Evolutionary conservation across 495 filamentous ascomycete genomes (phyloP).

Genomic region (Coniosporium apollinis): DNA sequence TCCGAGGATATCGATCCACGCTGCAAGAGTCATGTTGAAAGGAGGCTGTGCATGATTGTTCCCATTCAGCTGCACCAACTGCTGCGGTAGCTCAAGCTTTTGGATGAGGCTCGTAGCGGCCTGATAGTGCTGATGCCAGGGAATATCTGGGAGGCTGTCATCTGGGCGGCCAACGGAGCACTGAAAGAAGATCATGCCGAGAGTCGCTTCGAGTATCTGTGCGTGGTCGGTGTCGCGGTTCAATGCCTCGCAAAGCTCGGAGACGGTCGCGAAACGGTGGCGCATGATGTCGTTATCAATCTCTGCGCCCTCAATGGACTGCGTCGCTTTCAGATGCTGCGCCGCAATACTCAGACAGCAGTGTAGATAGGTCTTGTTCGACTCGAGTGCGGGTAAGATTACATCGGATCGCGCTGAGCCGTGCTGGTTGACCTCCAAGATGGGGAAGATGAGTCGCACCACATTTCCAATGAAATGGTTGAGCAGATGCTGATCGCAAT

Average conservation of each 20-base stretch:
- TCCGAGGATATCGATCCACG: conserved; percentile 96
- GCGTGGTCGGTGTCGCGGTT: conserved; percentile 64
- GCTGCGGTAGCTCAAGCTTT: conserved; percentile 60
- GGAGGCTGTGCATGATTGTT: conserved; percentile 46
- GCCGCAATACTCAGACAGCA: conserved; percentile 92
- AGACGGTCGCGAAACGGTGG: conserved; percentile 78
- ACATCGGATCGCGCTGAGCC: conserved; percentile 61
- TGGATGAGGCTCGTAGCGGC: conserved; percentile 68
- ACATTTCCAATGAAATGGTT: conserved; percentile 89
- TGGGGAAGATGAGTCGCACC: conserved; percentile 73
- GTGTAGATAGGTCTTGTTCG: conserved; percentile 84
- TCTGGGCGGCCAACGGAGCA: conserved; percentile 76
- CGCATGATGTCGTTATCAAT: conserved; percentile 87
- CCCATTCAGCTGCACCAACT: conserved; percentile 37
- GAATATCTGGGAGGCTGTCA: conserved; percentile 80
- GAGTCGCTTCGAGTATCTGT: conserved; percentile 79
- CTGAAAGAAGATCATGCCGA: conserved; percentile 97
- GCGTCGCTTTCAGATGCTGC: conserved; percentile 78
- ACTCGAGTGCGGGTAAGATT: conserved; percentile 69
- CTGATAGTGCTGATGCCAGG: conserved; percentile 94
- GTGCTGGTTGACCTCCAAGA: conserved; percentile 74
- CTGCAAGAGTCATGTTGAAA: conserved; percentile 87
- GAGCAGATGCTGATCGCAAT: conserved; percentile 69
- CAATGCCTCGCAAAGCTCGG: conserved; percentile 70
- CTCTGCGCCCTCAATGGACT: conserved; percentile 49